Evolutionary conservation across 305 asterid species (phyloP).

Genomic region (Fraxinus velutina): DNA sequence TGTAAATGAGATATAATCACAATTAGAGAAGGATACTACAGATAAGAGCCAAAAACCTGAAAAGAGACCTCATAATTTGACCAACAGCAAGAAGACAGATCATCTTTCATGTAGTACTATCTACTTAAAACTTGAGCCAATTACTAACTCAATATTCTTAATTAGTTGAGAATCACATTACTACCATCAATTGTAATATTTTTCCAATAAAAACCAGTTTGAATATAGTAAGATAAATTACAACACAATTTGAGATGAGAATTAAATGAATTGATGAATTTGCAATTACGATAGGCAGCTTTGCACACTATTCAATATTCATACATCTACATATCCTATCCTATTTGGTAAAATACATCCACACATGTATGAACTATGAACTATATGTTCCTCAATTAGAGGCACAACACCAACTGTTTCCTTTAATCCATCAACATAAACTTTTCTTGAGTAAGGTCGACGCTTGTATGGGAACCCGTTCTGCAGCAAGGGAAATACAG

Average conservation of each 20-base stretch:
- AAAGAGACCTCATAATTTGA: background rate
- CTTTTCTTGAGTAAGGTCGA: background rate
- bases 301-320: background rate
- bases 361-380: background rate
- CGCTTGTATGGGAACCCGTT: background rate
- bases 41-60: background rate
- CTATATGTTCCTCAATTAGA: background rate
- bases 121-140: background rate
- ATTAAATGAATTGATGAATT: background rate
- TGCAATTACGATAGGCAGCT: background rate
- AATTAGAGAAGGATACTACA: slow-evolving; percentile 5
- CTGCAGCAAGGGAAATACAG: background rate
- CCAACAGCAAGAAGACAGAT: background rate
- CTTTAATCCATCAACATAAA: background rate
- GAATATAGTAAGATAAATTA: background rate
- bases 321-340: background rate
- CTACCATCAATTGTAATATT: background rate
- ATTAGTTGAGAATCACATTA: background rate
- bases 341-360: background rate
- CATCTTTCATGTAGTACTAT: background rate
- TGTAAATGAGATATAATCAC: slow-evolving; percentile 22
- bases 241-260: background rate
- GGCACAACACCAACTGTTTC: background rate
- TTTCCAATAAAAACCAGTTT: background rate
- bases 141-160: background rate